Evolutionary conservation across 257 asterid species (phyloP).

Genomic region (Paraleonurus japonicus): DNA sequence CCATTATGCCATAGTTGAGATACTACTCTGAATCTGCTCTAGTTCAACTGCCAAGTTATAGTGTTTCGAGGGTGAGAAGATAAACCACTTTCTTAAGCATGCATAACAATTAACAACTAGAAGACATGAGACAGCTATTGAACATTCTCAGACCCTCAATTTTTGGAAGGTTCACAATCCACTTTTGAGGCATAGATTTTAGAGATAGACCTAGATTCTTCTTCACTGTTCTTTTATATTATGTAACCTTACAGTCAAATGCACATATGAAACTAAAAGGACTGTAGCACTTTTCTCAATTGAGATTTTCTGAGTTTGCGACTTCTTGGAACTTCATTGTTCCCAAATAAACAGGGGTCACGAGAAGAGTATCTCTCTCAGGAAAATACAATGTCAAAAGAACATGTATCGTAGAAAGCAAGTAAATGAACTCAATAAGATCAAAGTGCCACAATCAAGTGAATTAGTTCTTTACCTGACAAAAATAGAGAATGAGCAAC

Average conservation of each 20-base stretch:
- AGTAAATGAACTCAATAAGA: slow-evolving; percentile 9
- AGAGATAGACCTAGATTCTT: background rate
- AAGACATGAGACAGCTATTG: background rate
- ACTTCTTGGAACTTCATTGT: background rate
- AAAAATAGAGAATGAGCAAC: slow-evolving; percentile 82
- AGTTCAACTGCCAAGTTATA: background rate
- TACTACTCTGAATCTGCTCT: background rate
- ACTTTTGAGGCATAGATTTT: background rate
- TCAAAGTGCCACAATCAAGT: slow-evolving; percentile 7
- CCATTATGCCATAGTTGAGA: background rate
- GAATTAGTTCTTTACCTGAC: slow-evolving; percentile 49
- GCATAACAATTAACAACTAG: background rate
- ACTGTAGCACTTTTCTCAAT: background rate
- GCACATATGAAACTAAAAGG: background rate
- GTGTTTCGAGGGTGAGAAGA: slow-evolving; percentile 10
- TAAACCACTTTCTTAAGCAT: background rate
- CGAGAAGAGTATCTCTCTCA: background rate
- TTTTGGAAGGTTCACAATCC: background rate
- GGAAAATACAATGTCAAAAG: background rate
- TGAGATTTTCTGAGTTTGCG: slow-evolving; percentile 11
- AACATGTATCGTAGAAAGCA: background rate
- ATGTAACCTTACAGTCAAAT: background rate
- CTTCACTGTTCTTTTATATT: background rate
- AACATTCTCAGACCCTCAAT: background rate
- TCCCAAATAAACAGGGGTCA: slow-evolving; percentile 2